These are phyloP conservation scores for Moricandia arvensis DNA, from an alignment of 345 rosid genomes.

Conservation along the genomic window DNA sequence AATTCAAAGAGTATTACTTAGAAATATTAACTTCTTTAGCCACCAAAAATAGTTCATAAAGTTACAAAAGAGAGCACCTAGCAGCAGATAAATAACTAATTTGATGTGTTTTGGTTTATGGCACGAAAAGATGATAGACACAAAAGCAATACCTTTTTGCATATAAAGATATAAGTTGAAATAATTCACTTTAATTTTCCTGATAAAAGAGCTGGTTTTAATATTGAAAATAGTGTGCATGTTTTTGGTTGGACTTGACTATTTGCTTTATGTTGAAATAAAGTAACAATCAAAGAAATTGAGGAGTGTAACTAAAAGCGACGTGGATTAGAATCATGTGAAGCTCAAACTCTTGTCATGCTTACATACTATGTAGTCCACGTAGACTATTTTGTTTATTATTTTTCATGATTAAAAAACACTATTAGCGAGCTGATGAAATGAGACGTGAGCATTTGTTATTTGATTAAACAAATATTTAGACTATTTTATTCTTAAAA, in stretches of 20 bases:
- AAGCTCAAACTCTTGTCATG: conserved; percentile 30
- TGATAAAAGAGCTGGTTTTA: not conserved
- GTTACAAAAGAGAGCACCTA: not conserved
- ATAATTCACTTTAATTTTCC: not conserved
- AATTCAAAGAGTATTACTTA: not conserved
- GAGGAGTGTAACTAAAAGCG: not conserved
- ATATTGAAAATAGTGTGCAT: not conserved
- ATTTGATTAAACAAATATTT: not conserved
- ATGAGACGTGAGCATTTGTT: conserved; percentile 18
- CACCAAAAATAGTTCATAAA: not conserved
- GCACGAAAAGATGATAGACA: not conserved
- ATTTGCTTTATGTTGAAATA: conserved; percentile 13
- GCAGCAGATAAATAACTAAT: not conserved
- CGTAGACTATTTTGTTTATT: not conserved
- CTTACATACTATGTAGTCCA: conserved; percentile 23
- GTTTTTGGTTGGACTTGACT: conserved; percentile 5
- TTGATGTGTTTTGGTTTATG: not conserved
- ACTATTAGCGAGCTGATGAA: conserved; percentile 18
- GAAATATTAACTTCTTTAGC: not conserved
- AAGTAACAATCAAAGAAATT: not conserved
- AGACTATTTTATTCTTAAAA: not conserved
- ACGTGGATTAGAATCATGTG: conserved; percentile 26
- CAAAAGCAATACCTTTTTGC: not conserved
- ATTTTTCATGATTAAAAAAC: not conserved
- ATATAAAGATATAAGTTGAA: not conserved